A percentile compares a stretch with the other conserved stretches of the same genome.
These are phyloP conservation scores for Lanmaoa pseudosensibilis DNA, from an alignment of 768 basidiomycete genomes.

Conservation along the genomic window DNA sequence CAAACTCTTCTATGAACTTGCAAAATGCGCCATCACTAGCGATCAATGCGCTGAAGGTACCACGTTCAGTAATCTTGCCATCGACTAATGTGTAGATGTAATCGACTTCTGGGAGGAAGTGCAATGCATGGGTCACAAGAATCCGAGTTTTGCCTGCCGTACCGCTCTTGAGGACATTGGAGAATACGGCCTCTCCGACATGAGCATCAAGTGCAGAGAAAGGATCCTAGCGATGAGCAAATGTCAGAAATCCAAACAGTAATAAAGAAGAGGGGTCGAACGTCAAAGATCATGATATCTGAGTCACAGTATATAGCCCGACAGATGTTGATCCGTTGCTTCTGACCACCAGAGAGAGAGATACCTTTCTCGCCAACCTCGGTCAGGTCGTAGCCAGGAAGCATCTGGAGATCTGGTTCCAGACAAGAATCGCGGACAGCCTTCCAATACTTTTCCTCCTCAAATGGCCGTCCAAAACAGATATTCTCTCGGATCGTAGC, in stretches of 20 bases:
- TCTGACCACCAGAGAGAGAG: constrained; percentile 80
- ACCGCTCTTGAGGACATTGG: constrained; percentile 72
- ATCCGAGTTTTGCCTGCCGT: constrained; percentile 73
- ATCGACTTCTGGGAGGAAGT: constrained; percentile 86
- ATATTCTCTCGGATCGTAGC: constrained; percentile 88
- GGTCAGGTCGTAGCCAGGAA: constrained; percentile 76
- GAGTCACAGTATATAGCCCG: constrained; percentile 84
- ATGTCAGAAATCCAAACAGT: neutral
- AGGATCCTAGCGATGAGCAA: constrained; percentile 53
- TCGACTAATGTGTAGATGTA: constrained; percentile 79
- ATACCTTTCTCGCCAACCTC: constrained; percentile 89
- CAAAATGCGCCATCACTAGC: constrained; percentile 64
- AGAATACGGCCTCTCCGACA: constrained; percentile 85
- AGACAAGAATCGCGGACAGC: constrained; percentile 77
- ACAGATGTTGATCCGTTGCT: constrained; percentile 82
- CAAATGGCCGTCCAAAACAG: constrained; percentile 81
- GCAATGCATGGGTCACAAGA: constrained; percentile 89
- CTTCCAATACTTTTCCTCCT: constrained; percentile 80
- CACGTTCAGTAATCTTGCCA: constrained; percentile 76
- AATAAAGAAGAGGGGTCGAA: constrained; percentile 15
- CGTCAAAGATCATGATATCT: constrained; percentile 85
- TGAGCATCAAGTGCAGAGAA: constrained; percentile 91
- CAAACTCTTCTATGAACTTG: constrained; percentile 75
- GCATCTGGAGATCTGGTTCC: constrained; percentile 75
- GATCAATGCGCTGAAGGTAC: constrained; percentile 76